Evolutionary conservation across 768 basidiomycete species (phyloP).

Genomic region (Termitomyces sp.): DNA sequence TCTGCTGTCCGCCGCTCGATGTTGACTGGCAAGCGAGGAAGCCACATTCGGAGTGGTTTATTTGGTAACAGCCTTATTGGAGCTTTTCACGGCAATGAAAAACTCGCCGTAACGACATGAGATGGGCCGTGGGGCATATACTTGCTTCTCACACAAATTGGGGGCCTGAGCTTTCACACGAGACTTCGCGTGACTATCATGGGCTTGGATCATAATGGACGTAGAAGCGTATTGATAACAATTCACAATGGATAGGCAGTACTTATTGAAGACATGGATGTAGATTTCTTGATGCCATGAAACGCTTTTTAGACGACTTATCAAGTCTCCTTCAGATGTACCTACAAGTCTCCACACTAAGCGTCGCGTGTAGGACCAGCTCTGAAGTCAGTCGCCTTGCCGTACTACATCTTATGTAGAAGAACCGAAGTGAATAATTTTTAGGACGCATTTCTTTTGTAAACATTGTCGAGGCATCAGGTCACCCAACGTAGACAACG

Average conservation of each 20-base stretch:
- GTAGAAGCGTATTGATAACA: constrained; percentile 27
- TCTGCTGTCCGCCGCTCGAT: neutral
- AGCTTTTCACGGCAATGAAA: constrained; percentile 21
- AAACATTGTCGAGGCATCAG: constrained; percentile 13
- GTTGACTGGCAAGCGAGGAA: neutral
- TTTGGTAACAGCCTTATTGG: constrained; percentile 28
- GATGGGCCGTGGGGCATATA: constrained; percentile 34
- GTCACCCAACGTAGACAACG: neutral
- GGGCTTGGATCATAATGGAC: neutral
- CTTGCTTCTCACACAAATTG: constrained; percentile 32
- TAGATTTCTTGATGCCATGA: neutral
- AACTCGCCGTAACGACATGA: constrained; percentile 24
- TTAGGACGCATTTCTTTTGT: constrained; percentile 11
- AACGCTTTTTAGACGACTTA: neutral
- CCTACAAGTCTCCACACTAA: constrained; percentile 6
- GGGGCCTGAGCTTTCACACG: constrained; percentile 37
- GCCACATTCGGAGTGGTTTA: neutral
- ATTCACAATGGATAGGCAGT: constrained; percentile 30
- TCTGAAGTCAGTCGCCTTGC: neutral
- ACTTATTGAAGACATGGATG: constrained; percentile 33
- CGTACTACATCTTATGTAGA: too few species aligned
- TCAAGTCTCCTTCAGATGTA: too few species aligned
- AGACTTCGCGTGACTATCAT: constrained; percentile 35
- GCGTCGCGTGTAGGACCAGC: constrained; percentile 11
- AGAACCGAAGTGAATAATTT: neutral